Conservation (phyloP, 257 asterid genomes). For the Orobanche coerulescens region DNA sequence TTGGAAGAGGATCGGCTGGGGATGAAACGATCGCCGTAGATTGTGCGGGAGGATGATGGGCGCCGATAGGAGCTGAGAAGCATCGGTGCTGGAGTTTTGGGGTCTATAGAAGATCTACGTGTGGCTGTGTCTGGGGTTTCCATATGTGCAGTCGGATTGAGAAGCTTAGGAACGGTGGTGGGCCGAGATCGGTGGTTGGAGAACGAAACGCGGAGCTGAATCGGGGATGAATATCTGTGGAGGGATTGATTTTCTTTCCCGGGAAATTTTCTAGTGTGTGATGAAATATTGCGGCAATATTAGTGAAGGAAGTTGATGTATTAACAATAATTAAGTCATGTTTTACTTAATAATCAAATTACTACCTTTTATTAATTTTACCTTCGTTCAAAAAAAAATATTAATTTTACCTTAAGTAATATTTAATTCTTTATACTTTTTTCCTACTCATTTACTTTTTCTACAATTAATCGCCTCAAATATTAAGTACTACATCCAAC, state of each 20-base stretch:
- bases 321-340: no score
- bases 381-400: no score
- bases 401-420: no score
- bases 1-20: conserved; percentile 78
- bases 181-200: conserved; percentile 8
- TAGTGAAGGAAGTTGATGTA: no score
- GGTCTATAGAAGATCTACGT: conserved; percentile 22
- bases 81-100: conserved; percentile 35
- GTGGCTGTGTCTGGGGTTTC: conserved; percentile 30
- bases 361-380: no score
- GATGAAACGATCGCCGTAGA: conserved; percentile 80
- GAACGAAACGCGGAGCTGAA: conserved; percentile 25
- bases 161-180: neutral
- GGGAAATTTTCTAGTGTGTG: conserved; percentile 23
- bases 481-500: no score
- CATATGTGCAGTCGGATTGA: conserved; percentile 6
- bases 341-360: no score
- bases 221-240: conserved; percentile 11
- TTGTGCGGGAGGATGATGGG: conserved; percentile 62
- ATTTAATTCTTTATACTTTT: no score
- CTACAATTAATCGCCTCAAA: no score
- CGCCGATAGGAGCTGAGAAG: conserved; percentile 38
- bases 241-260: conserved; percentile 21
- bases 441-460: no score
- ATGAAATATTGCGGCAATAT: conserved; percentile 19